These are phyloP conservation scores for Aspergillus funiculosus DNA, from an alignment of 495 filamentous ascomycete genomes.

Conservation along the genomic window DNA sequence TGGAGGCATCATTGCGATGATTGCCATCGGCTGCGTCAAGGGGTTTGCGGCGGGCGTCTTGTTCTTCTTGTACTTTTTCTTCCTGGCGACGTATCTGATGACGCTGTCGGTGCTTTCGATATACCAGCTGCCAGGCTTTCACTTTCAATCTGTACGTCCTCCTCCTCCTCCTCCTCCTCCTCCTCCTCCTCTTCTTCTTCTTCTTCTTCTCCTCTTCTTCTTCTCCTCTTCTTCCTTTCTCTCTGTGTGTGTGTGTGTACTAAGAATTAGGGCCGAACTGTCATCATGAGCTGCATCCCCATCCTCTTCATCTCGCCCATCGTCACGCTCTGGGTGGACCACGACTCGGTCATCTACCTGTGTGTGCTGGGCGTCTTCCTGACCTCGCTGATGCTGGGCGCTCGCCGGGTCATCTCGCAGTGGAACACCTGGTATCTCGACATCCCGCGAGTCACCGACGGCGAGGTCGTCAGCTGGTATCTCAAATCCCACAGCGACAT, in stretches of 20 bases:
- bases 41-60: conserved; percentile 12
- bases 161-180: neutral
- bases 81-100: conserved; percentile 16
- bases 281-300: conserved; percentile 15
- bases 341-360: conserved; percentile 17
- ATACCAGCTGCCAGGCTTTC: conserved; percentile 15
- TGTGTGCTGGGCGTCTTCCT: conserved; percentile 12
- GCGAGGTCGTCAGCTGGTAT: conserved; percentile 16
- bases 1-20: conserved; percentile 11
- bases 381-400: conserved; percentile 7
- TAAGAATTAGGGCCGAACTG: conserved; percentile 10
- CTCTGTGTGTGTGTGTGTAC: too few relatives aligned
- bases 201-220: too few relatives aligned
- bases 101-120: conserved; percentile 9
- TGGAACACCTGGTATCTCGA: conserved; percentile 18
- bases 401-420: conserved; percentile 11
- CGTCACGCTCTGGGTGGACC: conserved; percentile 17
- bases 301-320: conserved; percentile 16
- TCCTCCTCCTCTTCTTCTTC: too few relatives aligned
- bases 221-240: too few relatives aligned
- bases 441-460: conserved; percentile 14
- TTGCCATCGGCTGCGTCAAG: conserved; percentile 11
- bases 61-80: conserved; percentile 19
- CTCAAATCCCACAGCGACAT: neutral
- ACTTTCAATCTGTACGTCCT: conserved; percentile 11